Evolutionary conservation across 805 yeast species (phyloP), one percentile per base, ranked within the genome.

Genomic region (Candida ulmi): DNA sequence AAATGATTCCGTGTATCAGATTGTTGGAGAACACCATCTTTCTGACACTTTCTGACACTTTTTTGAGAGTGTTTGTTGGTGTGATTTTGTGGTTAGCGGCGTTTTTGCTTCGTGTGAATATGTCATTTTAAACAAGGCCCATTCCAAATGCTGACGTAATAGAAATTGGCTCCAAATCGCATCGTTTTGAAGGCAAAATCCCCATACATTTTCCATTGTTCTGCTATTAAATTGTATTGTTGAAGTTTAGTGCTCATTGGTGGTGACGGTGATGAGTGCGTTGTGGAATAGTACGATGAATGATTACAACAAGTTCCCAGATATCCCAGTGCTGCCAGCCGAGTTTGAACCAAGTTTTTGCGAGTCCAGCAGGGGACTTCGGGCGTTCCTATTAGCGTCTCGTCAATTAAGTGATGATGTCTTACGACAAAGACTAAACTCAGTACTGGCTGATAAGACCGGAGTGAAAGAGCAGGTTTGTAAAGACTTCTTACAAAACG

Each of bases 321-420:
- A 17, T 1, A 43, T 35, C 3, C 53, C 52, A 7, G 33, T 17
- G 0, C 43, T 44, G 1, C 71, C 71, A 8, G 16, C 25, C 2
- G 42, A 62, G 2, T 31, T 41, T 11, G 34, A 37, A 2, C 51
- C 55, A 16, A 52, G 52, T 11, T 46, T 58, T 4, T 69, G 75
- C 41, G 44, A 60, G 3, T 47, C 56, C 1, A 60, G 61, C 6
- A 57, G 56, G 35, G 64, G 69, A 0, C 48, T 69, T 5, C 44
- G 66, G 24, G 48, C 60, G 4, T 69, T 69, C 40, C 44, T 69
- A 17, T 49, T 55, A 17, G 42, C 61, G 1, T 66, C 72, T 3
- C 50, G 75, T 43, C 44, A 45, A 27, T 45, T 58, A 5, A 50
- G 65, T 11, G 82, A 76, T 45, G 81, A 76, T 49, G 68, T 66